These are phyloP conservation scores for Kuraishia cidri DNA, from an alignment of 805 yeast genomes.

Conservation along the genomic window DNA sequence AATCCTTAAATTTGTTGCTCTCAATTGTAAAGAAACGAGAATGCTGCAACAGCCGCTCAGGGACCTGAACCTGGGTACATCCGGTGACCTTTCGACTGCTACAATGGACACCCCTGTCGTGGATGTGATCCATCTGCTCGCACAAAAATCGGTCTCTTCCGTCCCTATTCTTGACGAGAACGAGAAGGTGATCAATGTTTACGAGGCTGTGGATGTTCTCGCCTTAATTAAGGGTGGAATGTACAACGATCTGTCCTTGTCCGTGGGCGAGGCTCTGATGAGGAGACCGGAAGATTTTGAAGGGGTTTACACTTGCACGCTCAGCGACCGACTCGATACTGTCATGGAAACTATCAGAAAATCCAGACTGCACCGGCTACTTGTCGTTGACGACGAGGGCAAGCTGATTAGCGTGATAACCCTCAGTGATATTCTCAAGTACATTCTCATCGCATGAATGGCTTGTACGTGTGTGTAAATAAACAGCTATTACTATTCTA, in stretches of 20 bases:
- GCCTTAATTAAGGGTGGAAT: slow-evolving; percentile 91
- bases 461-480: too few species aligned
- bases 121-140: slow-evolving; percentile 79
- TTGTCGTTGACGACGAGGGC: slow-evolving; percentile 83
- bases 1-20: slow-evolving; percentile 88
- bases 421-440: slow-evolving; percentile 81
- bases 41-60: slow-evolving; percentile 69
- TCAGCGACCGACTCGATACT: slow-evolving; percentile 76
- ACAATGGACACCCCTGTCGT: slow-evolving; percentile 88
- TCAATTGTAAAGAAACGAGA: slow-evolving; percentile 91
- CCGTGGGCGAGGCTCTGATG: slow-evolving; percentile 94
- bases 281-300: slow-evolving; percentile 93
- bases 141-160: slow-evolving; percentile 77
- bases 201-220: slow-evolving; percentile 92
- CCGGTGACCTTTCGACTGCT: slow-evolving; percentile 58
- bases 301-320: slow-evolving; percentile 94
- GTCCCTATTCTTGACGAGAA: slow-evolving; percentile 86
- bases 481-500: too few species aligned
- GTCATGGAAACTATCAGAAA: slow-evolving; percentile 90
- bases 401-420: slow-evolving; percentile 78
- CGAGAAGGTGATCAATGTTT: slow-evolving; percentile 69
- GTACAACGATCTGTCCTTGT: slow-evolving; percentile 79
- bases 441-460: too few species aligned
- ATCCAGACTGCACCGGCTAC: slow-evolving; percentile 83
- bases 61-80: slow-evolving; percentile 58